phyloP scores from a whole-genome alignment of 495 filamentous ascomycete genomes.

The Annulohypoxylon nitens region DNA sequence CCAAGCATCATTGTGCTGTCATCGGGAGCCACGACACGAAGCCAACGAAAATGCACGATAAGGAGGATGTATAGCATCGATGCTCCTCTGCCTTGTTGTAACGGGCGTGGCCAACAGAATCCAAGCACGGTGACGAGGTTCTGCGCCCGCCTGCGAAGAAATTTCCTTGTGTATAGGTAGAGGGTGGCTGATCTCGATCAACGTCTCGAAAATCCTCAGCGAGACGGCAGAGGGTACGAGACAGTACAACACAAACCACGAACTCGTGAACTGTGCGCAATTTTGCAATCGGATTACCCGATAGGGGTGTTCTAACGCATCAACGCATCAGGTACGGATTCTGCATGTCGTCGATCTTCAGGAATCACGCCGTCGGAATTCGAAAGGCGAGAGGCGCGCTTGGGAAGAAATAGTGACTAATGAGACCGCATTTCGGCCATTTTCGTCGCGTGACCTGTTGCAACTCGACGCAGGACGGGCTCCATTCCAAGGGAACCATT shows the following conservation, averaged over 20 bases:
- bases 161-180: constrained; percentile 3
- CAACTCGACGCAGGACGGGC: constrained; percentile 28
- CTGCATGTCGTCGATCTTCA: constrained; percentile 32
- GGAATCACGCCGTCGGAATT: constrained; percentile 27
- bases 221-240: constrained; percentile 3
- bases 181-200: constrained; percentile 39
- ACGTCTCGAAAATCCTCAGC: constrained; percentile 11
- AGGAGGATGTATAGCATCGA: constrained; percentile 28
- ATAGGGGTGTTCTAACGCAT: constrained; percentile 8
- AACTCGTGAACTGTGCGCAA: constrained; percentile 41
- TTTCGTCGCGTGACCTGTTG: constrained; percentile 42
- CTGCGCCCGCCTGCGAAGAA: constrained; percentile 32
- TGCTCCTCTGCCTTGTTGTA: constrained; percentile 1
- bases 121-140: constrained; percentile 22
- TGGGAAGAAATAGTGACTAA: constrained; percentile 38
- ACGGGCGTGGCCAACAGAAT: constrained; percentile 28
- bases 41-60: constrained; percentile 46
- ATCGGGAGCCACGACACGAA: constrained; percentile 42
- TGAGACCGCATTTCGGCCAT: constrained; percentile 29
- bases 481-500: constrained; percentile 25
- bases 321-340: constrained; percentile 15
- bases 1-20: constrained; percentile 32
- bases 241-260: constrained; percentile 29
- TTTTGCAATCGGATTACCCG: constrained; percentile 27
- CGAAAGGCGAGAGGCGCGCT: constrained; percentile 36